These are phyloP conservation scores for Rosa lucieae DNA, from an alignment of 306 rosid genomes.

Conservation along the genomic window DNA sequence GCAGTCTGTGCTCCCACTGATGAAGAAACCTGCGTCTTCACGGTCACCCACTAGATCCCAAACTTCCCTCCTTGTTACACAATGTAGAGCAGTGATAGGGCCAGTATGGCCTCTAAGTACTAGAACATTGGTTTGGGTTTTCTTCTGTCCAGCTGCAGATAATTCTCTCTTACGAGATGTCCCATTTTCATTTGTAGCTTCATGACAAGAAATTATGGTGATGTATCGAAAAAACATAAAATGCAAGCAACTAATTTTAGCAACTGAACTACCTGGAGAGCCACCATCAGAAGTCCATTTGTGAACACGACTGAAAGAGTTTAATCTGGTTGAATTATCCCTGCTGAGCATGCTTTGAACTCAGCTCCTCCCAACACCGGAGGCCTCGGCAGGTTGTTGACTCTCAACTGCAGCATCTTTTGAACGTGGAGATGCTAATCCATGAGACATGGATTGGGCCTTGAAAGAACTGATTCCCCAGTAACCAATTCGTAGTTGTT, in stretches of 20 bases:
- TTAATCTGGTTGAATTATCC: too few relatives aligned
- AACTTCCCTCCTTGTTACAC: slow-evolving; percentile 96
- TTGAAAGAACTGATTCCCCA: too few relatives aligned
- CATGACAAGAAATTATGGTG: slow-evolving; percentile 16
- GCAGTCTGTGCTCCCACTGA: slow-evolving; percentile 97
- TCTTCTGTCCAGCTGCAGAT: slow-evolving; percentile 76
- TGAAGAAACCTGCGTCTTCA: slow-evolving; percentile 98
- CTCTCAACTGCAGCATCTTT: too few relatives aligned
- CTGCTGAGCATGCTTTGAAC: too few relatives aligned
- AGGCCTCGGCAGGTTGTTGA: too few relatives aligned
- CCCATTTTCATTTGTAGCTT: slow-evolving; percentile 61
- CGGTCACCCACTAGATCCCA: slow-evolving; percentile 99
- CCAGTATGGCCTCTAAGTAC: slow-evolving; percentile 96
- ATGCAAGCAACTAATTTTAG: slow-evolving; percentile 18
- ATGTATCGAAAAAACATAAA: slow-evolving; percentile 16
- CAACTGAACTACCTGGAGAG: slow-evolving; percentile 43
- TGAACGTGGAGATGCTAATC: too few relatives aligned
- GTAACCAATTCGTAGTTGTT: too few relatives aligned
- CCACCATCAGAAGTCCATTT: slow-evolving; percentile 86
- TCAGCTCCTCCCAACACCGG: too few relatives aligned
- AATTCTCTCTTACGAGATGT: slow-evolving; percentile 73
- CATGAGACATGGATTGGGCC: too few relatives aligned
- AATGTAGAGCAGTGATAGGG: slow-evolving; percentile 88
- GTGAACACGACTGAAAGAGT: slow-evolving; percentile 39
- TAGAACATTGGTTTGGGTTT: slow-evolving; percentile 88